phyloP scores from a whole-genome alignment of 352 stramenopile species.

The Phytophthora brassicae region DNA sequence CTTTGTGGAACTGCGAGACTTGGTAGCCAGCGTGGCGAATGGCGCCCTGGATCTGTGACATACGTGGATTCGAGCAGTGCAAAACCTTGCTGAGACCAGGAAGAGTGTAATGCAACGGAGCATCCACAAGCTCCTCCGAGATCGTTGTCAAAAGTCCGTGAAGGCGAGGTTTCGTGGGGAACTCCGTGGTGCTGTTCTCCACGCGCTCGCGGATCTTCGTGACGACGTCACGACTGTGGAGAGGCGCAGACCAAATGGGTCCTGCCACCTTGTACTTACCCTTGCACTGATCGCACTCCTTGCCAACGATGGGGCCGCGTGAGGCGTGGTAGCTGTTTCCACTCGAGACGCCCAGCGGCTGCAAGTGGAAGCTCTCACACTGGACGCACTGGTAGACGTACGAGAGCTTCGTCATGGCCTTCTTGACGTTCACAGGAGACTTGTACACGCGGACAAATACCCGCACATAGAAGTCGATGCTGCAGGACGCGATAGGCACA shows the following conservation, averaged over 20 bases:
- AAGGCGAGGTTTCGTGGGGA: slow-evolving; percentile 92
- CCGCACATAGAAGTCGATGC: slow-evolving; percentile 99
- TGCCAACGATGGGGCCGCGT: slow-evolving; percentile 66
- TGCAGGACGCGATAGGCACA: slow-evolving; percentile 96
- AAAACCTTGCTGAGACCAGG: slow-evolving; percentile 92
- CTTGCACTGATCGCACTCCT: slow-evolving; percentile 78
- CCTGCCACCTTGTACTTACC: slow-evolving; percentile 92
- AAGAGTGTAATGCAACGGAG: slow-evolving; percentile 97
- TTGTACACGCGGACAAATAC: slow-evolving; percentile 99
- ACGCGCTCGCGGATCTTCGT: slow-evolving; percentile 81
- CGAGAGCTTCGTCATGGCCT: slow-evolving; percentile 90
- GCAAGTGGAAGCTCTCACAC: slow-evolving; percentile 98
- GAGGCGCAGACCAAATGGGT: slow-evolving; percentile 96
- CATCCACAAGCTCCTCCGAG: slow-evolving; percentile 95
- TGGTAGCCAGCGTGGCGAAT: slow-evolving; percentile 96
- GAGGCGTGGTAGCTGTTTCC: slow-evolving; percentile 87
- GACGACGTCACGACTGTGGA: slow-evolving; percentile 94
- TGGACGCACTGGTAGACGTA: slow-evolving; percentile 92
- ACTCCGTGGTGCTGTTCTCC: slow-evolving; percentile 76
- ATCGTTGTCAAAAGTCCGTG: slow-evolving; percentile 95
- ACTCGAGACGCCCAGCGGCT: slow-evolving; percentile 89
- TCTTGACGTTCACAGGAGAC: slow-evolving; percentile 94
- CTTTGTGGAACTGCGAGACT: slow-evolving; percentile 98
- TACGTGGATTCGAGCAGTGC: slow-evolving; percentile 93
- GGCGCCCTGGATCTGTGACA: slow-evolving; percentile 93